phyloP scores from a whole-genome alignment of 1,284 basidiomycete genomes.

The Tylopilus sp. region DNA sequence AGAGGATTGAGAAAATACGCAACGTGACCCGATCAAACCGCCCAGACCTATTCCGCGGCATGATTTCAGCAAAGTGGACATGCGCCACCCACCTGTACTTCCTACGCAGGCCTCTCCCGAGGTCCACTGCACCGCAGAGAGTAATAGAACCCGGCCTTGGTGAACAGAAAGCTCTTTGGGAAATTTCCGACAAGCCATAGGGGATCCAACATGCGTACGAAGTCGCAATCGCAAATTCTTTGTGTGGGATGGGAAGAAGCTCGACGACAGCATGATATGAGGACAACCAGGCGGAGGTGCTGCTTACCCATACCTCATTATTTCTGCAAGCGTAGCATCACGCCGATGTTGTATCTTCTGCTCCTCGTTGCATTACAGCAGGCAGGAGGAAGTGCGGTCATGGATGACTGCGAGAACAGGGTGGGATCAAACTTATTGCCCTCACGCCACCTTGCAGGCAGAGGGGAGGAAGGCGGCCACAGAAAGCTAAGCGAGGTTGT shows the following conservation, averaged over 20 bases:
- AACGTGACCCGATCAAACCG: conserved; percentile 25
- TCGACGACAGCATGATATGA: conserved; percentile 10
- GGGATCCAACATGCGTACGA: conserved; percentile 20
- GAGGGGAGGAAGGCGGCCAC: conserved; percentile 28
- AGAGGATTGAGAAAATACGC: conserved; percentile 22
- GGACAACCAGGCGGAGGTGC: conserved; percentile 16
- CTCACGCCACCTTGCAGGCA: conserved; percentile 31
- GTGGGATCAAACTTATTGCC: conserved; percentile 22
- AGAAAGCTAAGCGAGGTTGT: conserved; percentile 29
- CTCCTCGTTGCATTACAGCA: conserved; percentile 23
- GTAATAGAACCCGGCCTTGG: conserved; percentile 16
- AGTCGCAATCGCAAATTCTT: conserved; percentile 26
- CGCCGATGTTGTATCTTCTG: conserved; percentile 31
- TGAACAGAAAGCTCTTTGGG: conserved; percentile 13
- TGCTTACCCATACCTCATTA: conserved; percentile 27
- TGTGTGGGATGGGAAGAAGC: conserved; percentile 21
- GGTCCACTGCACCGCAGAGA: conserved; percentile 25
- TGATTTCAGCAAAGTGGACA: conserved; percentile 18
- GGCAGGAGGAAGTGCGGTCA: conserved; percentile 26
- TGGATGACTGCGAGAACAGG: conserved; percentile 24
- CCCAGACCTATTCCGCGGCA: conserved; percentile 13
- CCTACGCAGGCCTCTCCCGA: conserved; percentile 16
- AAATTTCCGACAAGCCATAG: conserved; percentile 31
- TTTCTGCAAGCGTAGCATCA: conserved; percentile 30
- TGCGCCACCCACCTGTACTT: conserved; percentile 27